Evolutionary conservation across 2,329 filamentous ascomycete species (phyloP).

Genomic region (Cladosporium sphaerospermum): DNA sequence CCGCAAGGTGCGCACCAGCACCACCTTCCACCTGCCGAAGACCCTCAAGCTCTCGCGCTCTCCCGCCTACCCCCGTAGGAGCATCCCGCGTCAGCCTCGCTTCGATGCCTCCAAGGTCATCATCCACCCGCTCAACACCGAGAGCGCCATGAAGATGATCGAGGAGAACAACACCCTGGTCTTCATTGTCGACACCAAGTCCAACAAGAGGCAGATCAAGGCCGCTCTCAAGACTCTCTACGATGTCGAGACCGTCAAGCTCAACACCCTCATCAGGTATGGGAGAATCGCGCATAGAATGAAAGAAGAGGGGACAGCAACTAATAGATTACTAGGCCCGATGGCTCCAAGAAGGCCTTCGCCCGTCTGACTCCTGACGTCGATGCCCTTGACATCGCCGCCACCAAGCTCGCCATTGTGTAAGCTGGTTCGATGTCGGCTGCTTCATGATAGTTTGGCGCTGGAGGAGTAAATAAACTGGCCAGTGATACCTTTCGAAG

Average conservation of each 20-base stretch:
- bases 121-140: conserved; percentile 97
- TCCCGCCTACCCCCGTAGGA: conserved; percentile 96
- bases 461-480: conserved; percentile 2
- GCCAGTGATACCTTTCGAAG: not conserved
- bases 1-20: conserved; percentile 85
- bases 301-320: not conserved
- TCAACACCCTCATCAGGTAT: conserved; percentile 98
- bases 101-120: conserved; percentile 98
- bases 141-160: conserved; percentile 99
- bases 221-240: conserved; percentile 97
- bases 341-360: conserved; percentile 98
- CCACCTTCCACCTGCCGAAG: conserved; percentile 97
- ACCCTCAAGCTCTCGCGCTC: conserved; percentile 83
- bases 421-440: conserved; percentile 49
- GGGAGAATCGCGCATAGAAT: conserved; percentile 1
- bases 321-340: conserved; percentile 55
- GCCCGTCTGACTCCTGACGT: conserved; percentile 92
- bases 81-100: conserved; percentile 78
- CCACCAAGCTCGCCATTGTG: conserved; percentile 97
- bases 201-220: conserved; percentile 99
- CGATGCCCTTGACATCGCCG: conserved; percentile 97
- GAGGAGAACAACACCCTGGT: conserved; percentile 98
- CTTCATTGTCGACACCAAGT: conserved; percentile 53
- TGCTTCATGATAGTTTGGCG: conserved; percentile 1
- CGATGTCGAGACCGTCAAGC: conserved; percentile 96